Evolutionary conservation across 83 land plant species (phyloP), one percentile per base, ranked within the genome.

Genomic region (Diphasiastrum complanatum): DNA sequence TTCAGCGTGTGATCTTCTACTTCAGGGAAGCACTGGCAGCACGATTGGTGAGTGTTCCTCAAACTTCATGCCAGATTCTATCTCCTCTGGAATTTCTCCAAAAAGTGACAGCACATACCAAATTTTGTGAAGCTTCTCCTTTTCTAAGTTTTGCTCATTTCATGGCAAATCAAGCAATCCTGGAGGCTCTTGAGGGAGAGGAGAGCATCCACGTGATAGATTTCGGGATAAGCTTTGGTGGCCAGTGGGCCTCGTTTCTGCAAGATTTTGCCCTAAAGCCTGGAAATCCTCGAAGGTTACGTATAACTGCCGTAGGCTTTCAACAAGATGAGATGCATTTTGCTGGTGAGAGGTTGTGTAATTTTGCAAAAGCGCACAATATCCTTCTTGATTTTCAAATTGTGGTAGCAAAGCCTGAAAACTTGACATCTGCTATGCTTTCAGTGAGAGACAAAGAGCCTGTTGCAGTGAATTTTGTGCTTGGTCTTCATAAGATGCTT

Each of bases 11-110:
- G 59, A 35, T 35, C 30, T 55, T 55, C 59, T 55, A 55, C 59
- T 55, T 55, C 59, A 55, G 31, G 59, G 59, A 55, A 35, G 59
- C 59, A 31, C 34, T 55, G 28, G 59, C 30, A 55, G 59, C 59
- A 11, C 34, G 59, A 11, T 20, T 55, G 34, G 22, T 50, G 19
- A 27, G 31, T 27, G 14, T 55, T n/a, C 0, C 59, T n/a, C n/a
- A n/a, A n/a, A n/a, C n/a, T n/a, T n/a, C n/a, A n/a, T n/a, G n/a
- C n/a, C n/a, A n/a, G n/a, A n/a, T n/a, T n/a, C n/a, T n/a, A n/a
- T n/a, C n/a, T n/a, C n/a, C n/a, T n/a, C n/a, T n/a, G n/a, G n/a
- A n/a, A n/a, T n/a, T n/a, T n/a, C n/a, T n/a, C n/a, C n/a, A n/a
- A n/a, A n/a, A n/a, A n/a, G n/a, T n/a, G 35, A 11, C 27, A 10